Percentiles rank a stretch among this genome's conserved stretches.
These are phyloP conservation scores for Ustilago nuda DNA, from an alignment of 1,284 basidiomycete genomes.

Conservation along the genomic window DNA sequence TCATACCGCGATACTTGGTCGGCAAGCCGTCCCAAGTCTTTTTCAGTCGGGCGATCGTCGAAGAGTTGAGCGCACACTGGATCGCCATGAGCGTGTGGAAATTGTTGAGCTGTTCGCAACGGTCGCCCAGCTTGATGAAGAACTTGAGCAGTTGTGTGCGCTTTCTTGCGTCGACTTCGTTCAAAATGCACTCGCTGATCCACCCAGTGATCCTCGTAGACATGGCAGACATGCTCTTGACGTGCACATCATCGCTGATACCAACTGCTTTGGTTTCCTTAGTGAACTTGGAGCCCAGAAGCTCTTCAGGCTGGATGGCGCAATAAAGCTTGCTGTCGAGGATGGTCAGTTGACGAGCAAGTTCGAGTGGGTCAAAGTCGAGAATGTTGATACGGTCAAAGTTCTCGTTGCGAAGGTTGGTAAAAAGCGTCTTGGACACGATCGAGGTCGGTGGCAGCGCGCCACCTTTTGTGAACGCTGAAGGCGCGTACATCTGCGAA, in stretches of 20 bases:
- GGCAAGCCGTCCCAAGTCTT: conserved; percentile 78
- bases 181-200: conserved; percentile 71
- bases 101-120: conserved; percentile 69
- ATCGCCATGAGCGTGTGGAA: conserved; percentile 71
- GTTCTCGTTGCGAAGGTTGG: conserved; percentile 71
- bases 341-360: conserved; percentile 74
- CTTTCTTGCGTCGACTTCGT: conserved; percentile 69
- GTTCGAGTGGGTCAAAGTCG: conserved; percentile 82
- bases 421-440: conserved; percentile 83
- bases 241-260: conserved; percentile 55
- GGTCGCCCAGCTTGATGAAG: conserved; percentile 71
- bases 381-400: conserved; percentile 75
- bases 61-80: conserved; percentile 70
- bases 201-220: conserved; percentile 71
- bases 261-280: conserved; percentile 56
- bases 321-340: conserved; percentile 68
- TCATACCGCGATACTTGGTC: conserved; percentile 82
- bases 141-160: conserved; percentile 70
- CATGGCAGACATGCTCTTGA: conserved; percentile 70
- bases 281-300: conserved; percentile 68
- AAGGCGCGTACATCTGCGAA: conserved; percentile 56
- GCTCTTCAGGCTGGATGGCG: conserved; percentile 70
- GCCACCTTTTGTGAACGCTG: conserved; percentile 42
- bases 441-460: conserved; percentile 74
- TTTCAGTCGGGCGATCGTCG: conserved; percentile 67